phyloP scores from a whole-genome alignment of 2,329 filamentous ascomycete species.

The Monosporascus sp. region DNA sequence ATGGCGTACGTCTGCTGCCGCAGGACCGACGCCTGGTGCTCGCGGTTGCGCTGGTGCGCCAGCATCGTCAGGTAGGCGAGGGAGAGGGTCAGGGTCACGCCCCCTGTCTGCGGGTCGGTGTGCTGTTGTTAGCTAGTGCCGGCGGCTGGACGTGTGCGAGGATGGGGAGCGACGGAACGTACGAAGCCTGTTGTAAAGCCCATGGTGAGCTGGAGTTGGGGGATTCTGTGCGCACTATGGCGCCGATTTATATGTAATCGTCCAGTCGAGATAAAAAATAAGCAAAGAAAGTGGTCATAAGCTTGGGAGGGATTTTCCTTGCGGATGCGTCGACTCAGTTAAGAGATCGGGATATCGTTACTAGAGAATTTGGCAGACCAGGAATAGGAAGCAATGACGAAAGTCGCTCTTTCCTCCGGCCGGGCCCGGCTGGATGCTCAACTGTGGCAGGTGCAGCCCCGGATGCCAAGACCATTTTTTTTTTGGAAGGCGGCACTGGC shows the following conservation, averaged over 20 bases:
- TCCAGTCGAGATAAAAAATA: slow-evolving; percentile 6
- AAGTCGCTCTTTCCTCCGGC: slow-evolving; percentile 10
- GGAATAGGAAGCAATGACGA: slow-evolving; percentile 12
- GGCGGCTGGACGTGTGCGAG: background rate
- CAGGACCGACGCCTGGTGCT: slow-evolving; percentile 51
- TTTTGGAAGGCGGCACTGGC: background rate
- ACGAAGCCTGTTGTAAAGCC: slow-evolving; percentile 73
- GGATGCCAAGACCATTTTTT: background rate
- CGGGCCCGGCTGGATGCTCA: background rate
- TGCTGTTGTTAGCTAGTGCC: background rate
- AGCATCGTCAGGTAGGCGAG: slow-evolving; percentile 68
- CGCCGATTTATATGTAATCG: slow-evolving; percentile 15
- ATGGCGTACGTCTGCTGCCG: slow-evolving; percentile 53
- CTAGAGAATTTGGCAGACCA: too few relatives aligned
- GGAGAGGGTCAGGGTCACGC: slow-evolving; percentile 69
- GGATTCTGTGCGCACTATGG: slow-evolving; percentile 16
- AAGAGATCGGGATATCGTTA: background rate
- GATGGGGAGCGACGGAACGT: slow-evolving; percentile 29
- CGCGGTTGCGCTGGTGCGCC: slow-evolving; percentile 64
- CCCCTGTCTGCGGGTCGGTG: slow-evolving; percentile 54
- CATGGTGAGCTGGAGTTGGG: slow-evolving; percentile 42
- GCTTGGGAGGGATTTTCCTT: too few relatives aligned
- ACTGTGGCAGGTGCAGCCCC: background rate
- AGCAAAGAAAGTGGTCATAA: too few relatives aligned
- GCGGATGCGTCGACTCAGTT: too few relatives aligned